Evolutionary conservation across 2,329 filamentous ascomycete species (phyloP).

Genomic region (Pseudogymnoascus destructans): DNA sequence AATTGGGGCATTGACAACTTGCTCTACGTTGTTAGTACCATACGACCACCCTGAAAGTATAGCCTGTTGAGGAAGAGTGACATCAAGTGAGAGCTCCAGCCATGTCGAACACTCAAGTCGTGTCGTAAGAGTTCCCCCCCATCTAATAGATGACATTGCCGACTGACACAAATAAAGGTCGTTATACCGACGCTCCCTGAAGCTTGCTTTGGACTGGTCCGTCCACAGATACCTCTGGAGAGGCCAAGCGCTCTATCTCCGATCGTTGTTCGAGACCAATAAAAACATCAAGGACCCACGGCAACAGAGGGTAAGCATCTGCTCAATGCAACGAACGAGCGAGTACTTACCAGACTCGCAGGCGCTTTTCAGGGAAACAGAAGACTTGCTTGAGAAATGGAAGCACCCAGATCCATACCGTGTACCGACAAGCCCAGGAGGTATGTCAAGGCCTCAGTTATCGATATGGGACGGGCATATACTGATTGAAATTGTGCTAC

Average conservation of each 20-base stretch:
- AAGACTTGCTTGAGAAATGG: constrained; percentile 80
- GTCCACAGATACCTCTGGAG: constrained; percentile 90
- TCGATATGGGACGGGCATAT: not conserved
- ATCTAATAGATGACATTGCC: not conserved
- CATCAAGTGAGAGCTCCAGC: constrained; percentile 3
- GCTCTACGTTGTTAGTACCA: not conserved
- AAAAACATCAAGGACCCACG: constrained; percentile 70
- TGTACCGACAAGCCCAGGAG: constrained; percentile 83
- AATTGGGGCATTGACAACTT: not conserved
- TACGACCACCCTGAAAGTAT: not conserved
- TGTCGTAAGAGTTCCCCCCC: constrained; percentile 20
- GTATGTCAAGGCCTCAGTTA: constrained; percentile 35
- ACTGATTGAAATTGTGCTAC: constrained; percentile 11
- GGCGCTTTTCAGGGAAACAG: constrained; percentile 76
- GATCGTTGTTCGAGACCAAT: constrained; percentile 90
- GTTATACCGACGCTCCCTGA: constrained; percentile 84
- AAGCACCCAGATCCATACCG: constrained; percentile 94
- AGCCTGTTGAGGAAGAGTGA: constrained; percentile 5
- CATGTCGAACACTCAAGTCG: constrained; percentile 27
- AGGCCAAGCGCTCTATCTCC: constrained; percentile 90
- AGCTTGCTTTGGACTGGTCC: constrained; percentile 89
- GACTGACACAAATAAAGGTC: constrained; percentile 33
- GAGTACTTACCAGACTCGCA: constrained; percentile 28
- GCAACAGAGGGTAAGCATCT: constrained; percentile 59
- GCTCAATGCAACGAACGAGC: constrained; percentile 1